Percentiles rank a stretch among this genome's conserved stretches.
phyloP scores from a whole-genome alignment of 192 early-diverging fungal genomes.

The Chytriomyces confervae region DNA sequence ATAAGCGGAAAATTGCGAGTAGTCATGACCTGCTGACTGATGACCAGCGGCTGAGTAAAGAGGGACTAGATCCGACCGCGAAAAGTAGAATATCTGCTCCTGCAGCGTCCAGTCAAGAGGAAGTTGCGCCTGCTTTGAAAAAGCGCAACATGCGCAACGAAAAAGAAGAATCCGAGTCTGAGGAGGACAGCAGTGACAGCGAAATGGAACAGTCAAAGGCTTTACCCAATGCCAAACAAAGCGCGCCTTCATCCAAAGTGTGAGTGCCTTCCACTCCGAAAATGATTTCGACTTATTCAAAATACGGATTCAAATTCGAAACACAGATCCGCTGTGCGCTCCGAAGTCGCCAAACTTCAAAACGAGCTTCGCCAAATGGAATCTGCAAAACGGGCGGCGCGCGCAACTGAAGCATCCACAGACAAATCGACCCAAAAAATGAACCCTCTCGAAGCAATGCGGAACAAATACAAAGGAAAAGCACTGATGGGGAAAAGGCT shows the following conservation, averaged over 20 bases:
- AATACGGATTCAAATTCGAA: constrained; percentile 18
- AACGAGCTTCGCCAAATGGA: constrained; percentile 69
- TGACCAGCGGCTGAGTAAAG: constrained; percentile 44
- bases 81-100: no score
- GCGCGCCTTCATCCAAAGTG: background rate
- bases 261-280: background rate
- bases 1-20: constrained; percentile 65
- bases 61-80: constrained; percentile 9
- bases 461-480: constrained; percentile 33
- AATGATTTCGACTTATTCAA: background rate
- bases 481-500: constrained; percentile 14
- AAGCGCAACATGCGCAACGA: no score
- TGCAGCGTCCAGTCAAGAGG: no score
- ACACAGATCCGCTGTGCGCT: constrained; percentile 38
- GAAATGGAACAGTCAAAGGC: background rate
- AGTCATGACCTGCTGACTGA: constrained; percentile 76
- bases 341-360: constrained; percentile 69
- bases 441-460: constrained; percentile 34
- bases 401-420: constrained; percentile 28
- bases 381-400: background rate
- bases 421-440: constrained; percentile 43
- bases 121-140: no score
- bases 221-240: background rate
- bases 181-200: constrained; percentile 1
- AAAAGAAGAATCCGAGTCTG: background rate